A percentile compares a stretch with the other conserved stretches of the same genome.
Evolutionary conservation across 345 rosid species (phyloP).

Genomic region (Syzygium aqueum): DNA sequence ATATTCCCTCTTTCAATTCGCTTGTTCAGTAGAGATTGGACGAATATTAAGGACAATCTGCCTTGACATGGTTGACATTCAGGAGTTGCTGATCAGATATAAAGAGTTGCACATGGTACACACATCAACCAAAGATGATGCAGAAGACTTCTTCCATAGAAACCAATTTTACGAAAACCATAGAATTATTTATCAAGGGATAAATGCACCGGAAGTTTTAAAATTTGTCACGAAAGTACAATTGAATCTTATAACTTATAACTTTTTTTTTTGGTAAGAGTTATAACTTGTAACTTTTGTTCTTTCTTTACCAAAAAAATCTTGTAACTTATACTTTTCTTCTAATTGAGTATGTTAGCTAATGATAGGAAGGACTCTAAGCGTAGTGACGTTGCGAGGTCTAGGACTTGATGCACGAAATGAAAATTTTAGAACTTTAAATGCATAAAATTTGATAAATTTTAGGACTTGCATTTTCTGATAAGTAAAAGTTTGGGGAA

Average conservation of each 20-base stretch:
- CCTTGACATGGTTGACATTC: not conserved
- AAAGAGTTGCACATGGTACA: not conserved
- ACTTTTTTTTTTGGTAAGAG: too few relatives aligned
- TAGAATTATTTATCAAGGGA: too few relatives aligned
- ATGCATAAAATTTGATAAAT: rapidly evolving
- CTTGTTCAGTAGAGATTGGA: not conserved
- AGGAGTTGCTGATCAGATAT: not conserved
- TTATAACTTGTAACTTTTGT: too few relatives aligned
- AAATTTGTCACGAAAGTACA: too few relatives aligned
- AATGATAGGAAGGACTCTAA: not conserved
- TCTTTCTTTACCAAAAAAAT: too few relatives aligned
- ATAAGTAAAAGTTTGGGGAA: not conserved
- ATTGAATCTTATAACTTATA: too few relatives aligned
- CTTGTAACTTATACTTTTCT: not conserved
- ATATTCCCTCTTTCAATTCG: not conserved
- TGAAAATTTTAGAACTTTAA: not conserved
- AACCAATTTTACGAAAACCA: not conserved
- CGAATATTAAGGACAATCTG: not conserved
- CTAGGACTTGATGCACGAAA: not conserved
- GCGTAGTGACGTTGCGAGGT: not conserved
- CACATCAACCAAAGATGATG: too few relatives aligned
- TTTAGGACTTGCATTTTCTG: not conserved
- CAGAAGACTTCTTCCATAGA: not conserved
- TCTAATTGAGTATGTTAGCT: not conserved
- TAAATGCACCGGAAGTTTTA: too few relatives aligned